These are phyloP conservation scores for Penicillium macrosclerotiorum DNA, from an alignment of 495 filamentous ascomycete genomes.

Conservation along the genomic window DNA sequence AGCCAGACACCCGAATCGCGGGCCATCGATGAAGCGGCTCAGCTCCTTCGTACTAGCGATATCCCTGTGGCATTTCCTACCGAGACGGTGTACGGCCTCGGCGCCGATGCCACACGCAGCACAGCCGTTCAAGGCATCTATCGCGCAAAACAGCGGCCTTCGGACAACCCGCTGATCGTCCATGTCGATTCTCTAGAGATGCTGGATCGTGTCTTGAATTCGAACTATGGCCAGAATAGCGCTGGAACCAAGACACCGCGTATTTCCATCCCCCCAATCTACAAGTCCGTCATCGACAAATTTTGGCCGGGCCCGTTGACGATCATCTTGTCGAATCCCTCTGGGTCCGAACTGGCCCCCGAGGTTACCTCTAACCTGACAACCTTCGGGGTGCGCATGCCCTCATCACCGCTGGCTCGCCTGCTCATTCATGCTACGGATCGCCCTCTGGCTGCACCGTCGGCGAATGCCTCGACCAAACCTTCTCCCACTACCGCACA, in stretches of 20 bases:
- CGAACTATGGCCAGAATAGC: conserved; percentile 13
- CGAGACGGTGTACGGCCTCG: conserved; percentile 96
- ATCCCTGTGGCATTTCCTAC: conserved; percentile 93
- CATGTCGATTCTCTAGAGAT: conserved; percentile 82
- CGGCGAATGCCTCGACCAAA: conserved; percentile 89
- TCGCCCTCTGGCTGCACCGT: conserved; percentile 86
- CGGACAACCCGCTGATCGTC: conserved; percentile 93
- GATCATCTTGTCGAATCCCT: conserved; percentile 79
- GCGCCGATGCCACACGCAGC: conserved; percentile 86
- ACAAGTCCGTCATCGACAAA: conserved; percentile 69
- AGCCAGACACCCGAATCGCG: conserved; percentile 36
- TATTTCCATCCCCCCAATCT: conserved; percentile 72
- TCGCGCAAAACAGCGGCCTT: conserved; percentile 80
- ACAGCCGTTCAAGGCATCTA: conserved; percentile 90
- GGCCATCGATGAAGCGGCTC: conserved; percentile 53
- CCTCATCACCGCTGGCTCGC: conserved; percentile 76
- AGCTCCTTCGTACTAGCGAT: conserved; percentile 58
- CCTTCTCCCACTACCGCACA: conserved; percentile 86
- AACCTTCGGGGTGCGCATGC: conserved; percentile 91
- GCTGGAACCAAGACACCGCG: conserved; percentile 25
- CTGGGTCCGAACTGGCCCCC: conserved; percentile 66
- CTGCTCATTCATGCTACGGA: conserved; percentile 75
- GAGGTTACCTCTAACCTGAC: conserved; percentile 81
- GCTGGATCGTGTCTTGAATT: conserved; percentile 62
- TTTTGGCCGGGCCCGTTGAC: conserved; percentile 98